Evolutionary conservation across 495 filamentous ascomycete genomes (phyloP).

Genomic region (Recurvomyces mirabilis): DNA sequence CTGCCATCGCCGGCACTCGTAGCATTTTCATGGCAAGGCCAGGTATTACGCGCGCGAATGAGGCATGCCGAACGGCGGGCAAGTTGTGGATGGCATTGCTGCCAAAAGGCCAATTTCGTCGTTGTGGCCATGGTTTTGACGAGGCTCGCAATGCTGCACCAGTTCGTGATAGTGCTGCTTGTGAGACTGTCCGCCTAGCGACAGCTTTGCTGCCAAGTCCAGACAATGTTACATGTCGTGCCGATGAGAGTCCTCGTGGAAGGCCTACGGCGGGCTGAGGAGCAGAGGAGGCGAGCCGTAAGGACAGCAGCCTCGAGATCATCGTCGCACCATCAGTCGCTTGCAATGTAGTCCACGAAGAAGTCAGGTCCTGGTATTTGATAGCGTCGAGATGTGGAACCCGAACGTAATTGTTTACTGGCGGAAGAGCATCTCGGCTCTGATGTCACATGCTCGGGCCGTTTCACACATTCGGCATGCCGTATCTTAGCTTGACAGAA

Average conservation of each 20-base stretch:
- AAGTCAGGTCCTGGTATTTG: too few species aligned
- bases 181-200: constrained; percentile 7
- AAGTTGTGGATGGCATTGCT: constrained; percentile 73
- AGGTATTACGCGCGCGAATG: constrained; percentile 77
- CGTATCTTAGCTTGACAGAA: too few species aligned
- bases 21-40: constrained; percentile 79
- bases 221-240: too few species aligned
- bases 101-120: constrained; percentile 63
- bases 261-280: neutral
- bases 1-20: constrained; percentile 80
- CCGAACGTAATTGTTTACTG: too few species aligned
- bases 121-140: constrained; percentile 8
- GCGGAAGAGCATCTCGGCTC: too few species aligned
- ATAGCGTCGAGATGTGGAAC: too few species aligned
- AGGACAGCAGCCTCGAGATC: constrained; percentile 20
- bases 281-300: constrained; percentile 14
- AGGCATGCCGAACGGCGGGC: constrained; percentile 71
- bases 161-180: constrained; percentile 7
- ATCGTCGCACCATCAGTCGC: constrained; percentile 14
- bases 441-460: too few species aligned
- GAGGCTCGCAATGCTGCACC: too few species aligned
- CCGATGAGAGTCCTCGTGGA: neutral
- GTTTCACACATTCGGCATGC: too few species aligned
- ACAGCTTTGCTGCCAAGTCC: constrained; percentile 7
- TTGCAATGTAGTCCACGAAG: too few species aligned